Evolutionary conservation across 2,329 filamentous ascomycete genomes (phyloP).

Genomic region (Aspergillus tubingensis): DNA sequence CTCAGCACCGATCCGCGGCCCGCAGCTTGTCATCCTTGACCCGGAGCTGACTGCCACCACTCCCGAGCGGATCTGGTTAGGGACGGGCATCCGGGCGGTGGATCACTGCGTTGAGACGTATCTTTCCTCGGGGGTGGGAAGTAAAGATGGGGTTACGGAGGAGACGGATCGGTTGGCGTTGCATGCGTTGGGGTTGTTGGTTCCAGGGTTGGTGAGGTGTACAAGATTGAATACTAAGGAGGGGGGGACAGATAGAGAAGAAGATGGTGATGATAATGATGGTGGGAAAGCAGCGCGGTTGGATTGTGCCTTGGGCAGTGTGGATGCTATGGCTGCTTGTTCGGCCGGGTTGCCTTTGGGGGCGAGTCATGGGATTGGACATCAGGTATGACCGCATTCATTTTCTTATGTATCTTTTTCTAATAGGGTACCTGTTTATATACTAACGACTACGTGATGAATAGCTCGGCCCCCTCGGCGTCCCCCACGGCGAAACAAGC

Average conservation of each 20-base stretch:
- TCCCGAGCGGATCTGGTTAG: constrained; percentile 49
- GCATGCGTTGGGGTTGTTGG: constrained; percentile 44
- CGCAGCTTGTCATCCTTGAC: constrained; percentile 59
- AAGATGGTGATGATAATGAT: constrained; percentile 32
- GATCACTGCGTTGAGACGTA: constrained; percentile 62
- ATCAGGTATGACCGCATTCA: constrained; percentile 41
- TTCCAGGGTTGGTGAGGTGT: constrained; percentile 47
- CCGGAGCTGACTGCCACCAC: constrained; percentile 58
- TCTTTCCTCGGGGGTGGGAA: constrained; percentile 37
- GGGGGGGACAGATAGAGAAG: no score
- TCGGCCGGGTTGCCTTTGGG: constrained; percentile 46
- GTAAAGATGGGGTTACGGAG: constrained; percentile 31
- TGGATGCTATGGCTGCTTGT: constrained; percentile 55
- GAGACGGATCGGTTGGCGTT: constrained; percentile 41
- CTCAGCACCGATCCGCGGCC: constrained; percentile 41
- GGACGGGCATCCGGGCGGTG: constrained; percentile 58
- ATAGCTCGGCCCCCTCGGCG: constrained; percentile 55
- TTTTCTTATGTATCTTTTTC: no score
- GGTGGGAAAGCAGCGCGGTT: constrained; percentile 47
- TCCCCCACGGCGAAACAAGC: constrained; percentile 63
- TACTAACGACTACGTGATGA: not conserved
- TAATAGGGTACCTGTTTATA: no score
- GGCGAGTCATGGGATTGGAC: constrained; percentile 56
- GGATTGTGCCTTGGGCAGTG: constrained; percentile 54
- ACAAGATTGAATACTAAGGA: constrained; percentile 23